A percentile compares a stretch with the other conserved stretches of the same genome.
These are phyloP conservation scores for Tuber melanosporum DNA, from an alignment of 495 filamentous ascomycete species.

Conservation along the genomic window DNA sequence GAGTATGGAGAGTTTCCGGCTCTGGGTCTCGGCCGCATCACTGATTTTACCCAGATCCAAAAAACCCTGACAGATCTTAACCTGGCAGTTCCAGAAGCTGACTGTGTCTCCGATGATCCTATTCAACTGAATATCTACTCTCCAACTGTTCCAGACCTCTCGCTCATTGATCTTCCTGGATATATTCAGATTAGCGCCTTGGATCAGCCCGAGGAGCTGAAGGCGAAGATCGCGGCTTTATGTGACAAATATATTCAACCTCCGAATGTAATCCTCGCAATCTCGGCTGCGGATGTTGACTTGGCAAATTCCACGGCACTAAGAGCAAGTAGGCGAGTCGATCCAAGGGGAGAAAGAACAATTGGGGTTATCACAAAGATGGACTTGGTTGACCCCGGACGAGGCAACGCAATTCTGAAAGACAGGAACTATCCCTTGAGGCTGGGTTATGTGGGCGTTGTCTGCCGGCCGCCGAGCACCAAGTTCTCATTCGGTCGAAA, in stretches of 20 bases:
- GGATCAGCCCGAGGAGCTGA: constrained; percentile 85
- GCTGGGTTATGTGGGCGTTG: constrained; percentile 94
- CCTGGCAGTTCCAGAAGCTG: constrained; percentile 75
- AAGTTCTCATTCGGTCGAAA: constrained; percentile 71
- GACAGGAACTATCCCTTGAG: constrained; percentile 92
- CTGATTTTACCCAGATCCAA: constrained; percentile 88
- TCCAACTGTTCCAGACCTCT: constrained; percentile 90
- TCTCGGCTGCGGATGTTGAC: constrained; percentile 96
- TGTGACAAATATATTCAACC: constrained; percentile 98
- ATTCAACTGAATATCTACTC: constrained; percentile 95
- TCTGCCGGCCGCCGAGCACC: constrained; percentile 66
- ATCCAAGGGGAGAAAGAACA: constrained; percentile 89
- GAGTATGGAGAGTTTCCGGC: constrained; percentile 98
- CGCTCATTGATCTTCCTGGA: constrained; percentile 90
- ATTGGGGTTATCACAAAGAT: constrained; percentile 99
- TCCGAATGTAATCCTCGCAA: constrained; percentile 93
- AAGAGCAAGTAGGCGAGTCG: constrained; percentile 80
- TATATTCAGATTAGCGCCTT: constrained; percentile 92
- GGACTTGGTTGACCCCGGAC: constrained; percentile 84
- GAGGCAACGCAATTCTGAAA: constrained; percentile 67
- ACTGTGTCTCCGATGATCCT: constrained; percentile 93
- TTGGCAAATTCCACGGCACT: constrained; percentile 92
- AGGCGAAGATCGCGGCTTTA: constrained; percentile 90
- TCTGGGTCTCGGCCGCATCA: constrained; percentile 80
- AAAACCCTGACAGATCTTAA: constrained; percentile 92